phyloP scores from a whole-genome alignment of 192 early-diverging fungal genomes.

The Thamnidium elegans region DNA sequence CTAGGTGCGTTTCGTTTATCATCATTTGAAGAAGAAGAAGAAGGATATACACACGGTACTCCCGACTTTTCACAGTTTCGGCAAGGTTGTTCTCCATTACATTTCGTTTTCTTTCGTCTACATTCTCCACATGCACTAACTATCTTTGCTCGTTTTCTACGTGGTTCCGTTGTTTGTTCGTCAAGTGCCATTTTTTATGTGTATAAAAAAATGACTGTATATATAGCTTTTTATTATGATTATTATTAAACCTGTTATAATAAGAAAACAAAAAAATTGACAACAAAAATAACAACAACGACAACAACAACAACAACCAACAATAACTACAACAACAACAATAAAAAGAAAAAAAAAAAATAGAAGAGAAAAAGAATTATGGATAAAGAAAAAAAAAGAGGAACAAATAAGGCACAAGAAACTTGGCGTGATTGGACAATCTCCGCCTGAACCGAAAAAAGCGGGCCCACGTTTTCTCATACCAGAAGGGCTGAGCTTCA shows the following conservation, averaged over 20 bases:
- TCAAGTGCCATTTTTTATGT: conserved; percentile 2
- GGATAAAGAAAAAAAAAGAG: conserved; percentile 1
- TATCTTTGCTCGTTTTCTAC: conserved; percentile 40
- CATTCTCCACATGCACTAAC: conserved; percentile 41
- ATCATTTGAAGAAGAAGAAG: conserved; percentile 23
- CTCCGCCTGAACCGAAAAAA: not conserved
- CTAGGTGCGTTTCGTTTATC: conserved; percentile 35
- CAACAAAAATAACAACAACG: conserved; percentile 4
- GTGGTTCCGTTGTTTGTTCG: conserved; percentile 18
- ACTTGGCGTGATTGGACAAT: not conserved
- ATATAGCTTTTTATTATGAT: not conserved
- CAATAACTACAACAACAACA: conserved; percentile 1
- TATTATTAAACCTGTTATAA: not conserved
- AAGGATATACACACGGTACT: conserved; percentile 33
- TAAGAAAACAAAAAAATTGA: not conserved
- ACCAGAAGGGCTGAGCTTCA: conserved; percentile 13
- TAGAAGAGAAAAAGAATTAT: not conserved
- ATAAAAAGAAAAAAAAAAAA: conserved; percentile 19
- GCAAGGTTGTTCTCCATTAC: conserved; percentile 37
- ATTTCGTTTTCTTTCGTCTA: conserved; percentile 41
- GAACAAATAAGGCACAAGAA: not conserved
- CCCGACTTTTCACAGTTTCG: conserved; percentile 32
- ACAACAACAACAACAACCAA: conserved; percentile 3
- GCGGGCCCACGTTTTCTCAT: conserved; percentile 2
- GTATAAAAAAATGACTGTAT: not conserved